Evolutionary conservation across 2,329 filamentous ascomycete genomes (phyloP).

Genomic region (Myriosclerotinia curreyana): DNA sequence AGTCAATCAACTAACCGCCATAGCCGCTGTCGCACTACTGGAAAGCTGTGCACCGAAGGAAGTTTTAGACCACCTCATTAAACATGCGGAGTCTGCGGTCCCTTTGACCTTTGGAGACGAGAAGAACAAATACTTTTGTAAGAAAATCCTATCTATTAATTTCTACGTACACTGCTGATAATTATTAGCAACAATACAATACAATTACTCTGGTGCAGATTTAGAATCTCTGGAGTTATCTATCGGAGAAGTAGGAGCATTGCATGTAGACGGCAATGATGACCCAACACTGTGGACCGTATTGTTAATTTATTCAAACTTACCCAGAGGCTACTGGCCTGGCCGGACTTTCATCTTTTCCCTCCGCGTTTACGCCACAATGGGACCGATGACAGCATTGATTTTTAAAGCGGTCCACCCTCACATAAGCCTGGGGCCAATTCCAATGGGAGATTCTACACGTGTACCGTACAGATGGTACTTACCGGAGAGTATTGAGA

Average conservation of each 20-base stretch:
- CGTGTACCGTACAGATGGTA: background rate
- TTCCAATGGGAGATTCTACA: background rate
- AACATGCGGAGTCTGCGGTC: background rate
- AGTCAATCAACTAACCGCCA: background rate
- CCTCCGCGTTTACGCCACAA: background rate
- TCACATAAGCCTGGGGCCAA: background rate
- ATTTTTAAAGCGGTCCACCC: constrained; percentile 4
- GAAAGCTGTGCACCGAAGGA: background rate
- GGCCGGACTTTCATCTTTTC: background rate
- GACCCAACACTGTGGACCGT: constrained; percentile 2
- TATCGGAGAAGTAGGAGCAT: background rate
- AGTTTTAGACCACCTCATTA: background rate
- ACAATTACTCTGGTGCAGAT: background rate
- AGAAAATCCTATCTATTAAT: background rate
- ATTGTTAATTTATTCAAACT: background rate
- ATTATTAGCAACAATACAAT: background rate
- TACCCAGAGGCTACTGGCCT: constrained; percentile 11
- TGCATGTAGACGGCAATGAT: background rate
- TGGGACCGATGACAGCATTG: constrained; percentile 1
- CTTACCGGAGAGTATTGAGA: background rate
- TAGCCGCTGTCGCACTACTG: background rate
- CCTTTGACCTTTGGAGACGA: constrained; percentile 4
- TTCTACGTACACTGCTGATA: background rate
- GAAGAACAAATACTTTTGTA: constrained; percentile 1
- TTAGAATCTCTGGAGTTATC: background rate